Evolutionary conservation across 805 yeast species (phyloP), one percentile per base, ranked within the genome.

Genomic region (Wickerhamiella brachini): DNA sequence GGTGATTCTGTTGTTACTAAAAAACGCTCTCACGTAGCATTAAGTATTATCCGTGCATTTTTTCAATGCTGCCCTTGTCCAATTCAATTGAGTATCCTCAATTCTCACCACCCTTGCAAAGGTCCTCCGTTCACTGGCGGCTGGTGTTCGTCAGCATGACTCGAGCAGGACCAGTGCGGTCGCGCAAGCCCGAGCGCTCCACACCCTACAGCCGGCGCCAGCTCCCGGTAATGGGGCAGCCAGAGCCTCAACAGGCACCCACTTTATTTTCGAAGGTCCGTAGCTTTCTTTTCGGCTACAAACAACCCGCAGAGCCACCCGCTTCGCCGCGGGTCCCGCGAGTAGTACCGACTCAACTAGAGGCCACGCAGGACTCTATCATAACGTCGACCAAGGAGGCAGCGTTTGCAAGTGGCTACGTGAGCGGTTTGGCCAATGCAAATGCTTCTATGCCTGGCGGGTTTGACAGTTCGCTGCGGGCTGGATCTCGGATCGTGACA

Each of bases 1-100:
- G 6, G 58, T 56, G 10, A 43, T 23, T 15, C 47, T 57, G 20
- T 18, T 56, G 48, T 9, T 47, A 4, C 18, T 47, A 5, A 43
- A 44, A 23, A 42, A 43, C 9, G 47, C 18, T 5, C 38, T 48
- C 10, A 18, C 17, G 5, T 48, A 34, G 39, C 34, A 22, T 39
- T 39, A 20, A n/a, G n/a, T n/a, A n/a, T n/a, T 7, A 12, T 34
- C 15, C 13, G 13, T 34, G 13, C 13, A 34, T 15, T 7, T 9
- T 12, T 12, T 7, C 5, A 5, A 12, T 15, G 8, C n/a, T 15
- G n/a, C 15, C 38, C 38, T 34, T 12, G 38, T 7, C n/a, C n/a
- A 34, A 34, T 34, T 34, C 5, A 34, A 6, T 12, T 10, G 6
- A 26, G 9, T 7, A 15, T 6, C 38, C 38, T 15, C 8, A 9